phyloP scores from a whole-genome alignment of 73 alveolate genomes.

The Stentor roeselii region DNA sequence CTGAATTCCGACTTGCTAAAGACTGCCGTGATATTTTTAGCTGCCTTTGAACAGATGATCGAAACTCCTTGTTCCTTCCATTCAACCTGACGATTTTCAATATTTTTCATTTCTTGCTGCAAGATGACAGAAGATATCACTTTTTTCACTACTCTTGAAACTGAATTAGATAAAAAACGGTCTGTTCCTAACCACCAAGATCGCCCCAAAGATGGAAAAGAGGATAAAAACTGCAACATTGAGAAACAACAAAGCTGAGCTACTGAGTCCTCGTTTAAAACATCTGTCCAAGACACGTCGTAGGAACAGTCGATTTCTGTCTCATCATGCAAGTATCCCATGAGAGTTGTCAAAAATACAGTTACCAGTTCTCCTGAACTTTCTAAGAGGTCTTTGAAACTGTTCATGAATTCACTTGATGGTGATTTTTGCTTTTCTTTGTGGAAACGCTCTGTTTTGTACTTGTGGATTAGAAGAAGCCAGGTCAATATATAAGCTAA shows the following conservation, averaged over 20 bases:
- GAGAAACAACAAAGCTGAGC: slow-evolving; percentile 26
- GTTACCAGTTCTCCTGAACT: not conserved
- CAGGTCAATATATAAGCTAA: not conserved
- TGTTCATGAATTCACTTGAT: not conserved
- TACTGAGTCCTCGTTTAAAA: not conserved
- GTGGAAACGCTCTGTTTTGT: not conserved
- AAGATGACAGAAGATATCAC: slow-evolving; percentile 58
- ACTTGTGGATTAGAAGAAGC: not conserved
- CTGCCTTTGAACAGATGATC: slow-evolving; percentile 46
- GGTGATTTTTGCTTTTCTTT: not conserved
- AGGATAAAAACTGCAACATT: slow-evolving; percentile 47
- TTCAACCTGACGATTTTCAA: slow-evolving; percentile 48
- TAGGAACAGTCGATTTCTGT: not conserved
- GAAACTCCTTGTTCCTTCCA: slow-evolving; percentile 26
- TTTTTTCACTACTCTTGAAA: slow-evolving; percentile 40
- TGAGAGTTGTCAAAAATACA: not conserved
- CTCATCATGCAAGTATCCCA: not conserved
- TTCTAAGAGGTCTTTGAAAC: not conserved
- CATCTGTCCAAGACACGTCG: not conserved
- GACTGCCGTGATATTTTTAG: slow-evolving; percentile 50
- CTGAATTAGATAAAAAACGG: slow-evolving; percentile 36
- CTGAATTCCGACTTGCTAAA: slow-evolving; percentile 47
- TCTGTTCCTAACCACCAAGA: slow-evolving; percentile 46
- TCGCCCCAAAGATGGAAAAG: slow-evolving; percentile 65
- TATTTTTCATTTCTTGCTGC: slow-evolving; percentile 57